Percentiles rank a stretch among this genome's conserved stretches.
phyloP scores from a whole-genome alignment of 768 basidiomycete genomes.

The Auricularia auricula-judae region DNA sequence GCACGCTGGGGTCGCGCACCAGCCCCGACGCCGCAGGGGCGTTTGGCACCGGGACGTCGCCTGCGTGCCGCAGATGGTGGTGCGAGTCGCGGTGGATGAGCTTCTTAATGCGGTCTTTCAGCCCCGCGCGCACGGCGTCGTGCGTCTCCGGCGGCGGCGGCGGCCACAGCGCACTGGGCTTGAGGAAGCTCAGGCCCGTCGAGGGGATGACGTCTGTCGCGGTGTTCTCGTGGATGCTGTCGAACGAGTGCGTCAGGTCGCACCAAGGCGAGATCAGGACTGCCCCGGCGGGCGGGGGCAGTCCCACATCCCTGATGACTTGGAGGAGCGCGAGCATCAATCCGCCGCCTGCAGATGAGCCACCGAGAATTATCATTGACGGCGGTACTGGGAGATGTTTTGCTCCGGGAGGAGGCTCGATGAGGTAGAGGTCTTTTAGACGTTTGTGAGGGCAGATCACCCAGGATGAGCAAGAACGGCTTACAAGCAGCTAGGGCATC shows the following conservation, averaged over 20 bases:
- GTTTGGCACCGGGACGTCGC: background rate
- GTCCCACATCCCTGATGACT: slow-evolving; percentile 62
- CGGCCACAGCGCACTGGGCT: slow-evolving; percentile 8
- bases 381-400: slow-evolving; percentile 74
- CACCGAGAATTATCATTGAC: slow-evolving; percentile 70
- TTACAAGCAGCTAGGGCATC: slow-evolving; percentile 81
- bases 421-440: slow-evolving; percentile 68
- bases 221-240: slow-evolving; percentile 76
- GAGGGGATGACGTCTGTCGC: slow-evolving; percentile 36
- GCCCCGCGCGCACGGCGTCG: background rate
- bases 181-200: slow-evolving; percentile 7
- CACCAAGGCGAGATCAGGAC: slow-evolving; percentile 91
- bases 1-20: background rate
- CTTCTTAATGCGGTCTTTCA: background rate
- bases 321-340: slow-evolving; percentile 69
- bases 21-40: background rate
- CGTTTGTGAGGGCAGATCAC: background rate
- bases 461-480: slow-evolving; percentile 12
- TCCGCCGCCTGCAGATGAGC: slow-evolving; percentile 91
- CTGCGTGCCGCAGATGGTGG: no score
- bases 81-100: background rate
- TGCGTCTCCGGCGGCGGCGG: slow-evolving; percentile 6
- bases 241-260: slow-evolving; percentile 92
- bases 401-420: slow-evolving; percentile 71
- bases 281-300: slow-evolving; percentile 80